Evolutionary conservation across 2,329 filamentous ascomycete species (phyloP).

Genomic region (Talaromyces verruculosus): DNA sequence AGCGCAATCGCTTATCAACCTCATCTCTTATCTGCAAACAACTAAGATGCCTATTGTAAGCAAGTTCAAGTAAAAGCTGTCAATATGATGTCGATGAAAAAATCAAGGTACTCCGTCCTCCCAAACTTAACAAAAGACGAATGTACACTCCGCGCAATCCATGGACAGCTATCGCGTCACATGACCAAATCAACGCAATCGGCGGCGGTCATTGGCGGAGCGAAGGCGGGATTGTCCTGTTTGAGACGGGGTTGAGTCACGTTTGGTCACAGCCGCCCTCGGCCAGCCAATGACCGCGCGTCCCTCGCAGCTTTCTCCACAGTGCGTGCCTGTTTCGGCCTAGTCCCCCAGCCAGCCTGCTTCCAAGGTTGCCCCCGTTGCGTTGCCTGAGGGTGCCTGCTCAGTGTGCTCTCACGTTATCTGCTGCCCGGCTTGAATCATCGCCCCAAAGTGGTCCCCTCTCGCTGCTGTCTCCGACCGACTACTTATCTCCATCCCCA

Average conservation of each 20-base stretch:
- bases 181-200: not conserved
- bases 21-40: not conserved
- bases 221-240: not conserved
- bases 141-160: not conserved
- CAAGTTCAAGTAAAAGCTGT: not conserved
- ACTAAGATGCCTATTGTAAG: not conserved
- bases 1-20: not conserved
- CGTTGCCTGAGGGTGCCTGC: slow-evolving; percentile 4
- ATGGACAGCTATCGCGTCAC: slow-evolving; percentile 5
- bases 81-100: not conserved
- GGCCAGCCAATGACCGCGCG: not conserved
- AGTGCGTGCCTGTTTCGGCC: not conserved
- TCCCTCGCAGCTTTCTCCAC: not conserved
- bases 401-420: slow-evolving; percentile 18
- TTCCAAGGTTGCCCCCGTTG: slow-evolving; percentile 6
- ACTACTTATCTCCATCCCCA: slow-evolving; percentile 24
- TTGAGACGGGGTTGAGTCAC: slow-evolving; percentile 9
- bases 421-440: slow-evolving; percentile 27
- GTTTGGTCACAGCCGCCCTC: slow-evolving; percentile 11
- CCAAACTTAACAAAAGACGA: not conserved
- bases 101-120: not conserved
- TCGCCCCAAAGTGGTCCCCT: slow-evolving; percentile 5
- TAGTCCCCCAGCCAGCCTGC: slow-evolving; percentile 9
- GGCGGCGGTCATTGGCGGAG: not conserved
- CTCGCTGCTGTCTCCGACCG: not conserved